phyloP scores from a whole-genome alignment of 192 early-diverging fungal genomes.

The Pilaira anomala region DNA sequence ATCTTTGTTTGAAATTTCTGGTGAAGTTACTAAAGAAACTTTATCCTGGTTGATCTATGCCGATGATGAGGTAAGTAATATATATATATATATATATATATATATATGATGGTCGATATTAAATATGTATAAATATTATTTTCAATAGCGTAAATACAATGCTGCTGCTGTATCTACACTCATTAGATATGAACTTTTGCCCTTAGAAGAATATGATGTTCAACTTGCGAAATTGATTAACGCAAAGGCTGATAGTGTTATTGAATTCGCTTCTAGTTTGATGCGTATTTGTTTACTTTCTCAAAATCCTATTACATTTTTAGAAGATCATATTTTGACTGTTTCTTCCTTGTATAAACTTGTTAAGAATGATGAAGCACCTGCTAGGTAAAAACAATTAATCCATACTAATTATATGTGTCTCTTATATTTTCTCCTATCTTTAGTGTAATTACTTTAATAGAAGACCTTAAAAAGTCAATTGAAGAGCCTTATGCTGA shows the following conservation, averaged over 20 bases:
- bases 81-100: not conserved
- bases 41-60: slow-evolving; percentile 88
- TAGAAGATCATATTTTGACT: slow-evolving; percentile 30
- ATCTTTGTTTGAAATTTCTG: slow-evolving; percentile 80
- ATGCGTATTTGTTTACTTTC: slow-evolving; percentile 61
- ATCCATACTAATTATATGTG: slow-evolving; percentile 46
- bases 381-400: slow-evolving; percentile 55
- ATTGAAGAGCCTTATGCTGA: slow-evolving; percentile 23
- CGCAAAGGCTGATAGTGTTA: slow-evolving; percentile 58
- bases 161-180: slow-evolving; percentile 76
- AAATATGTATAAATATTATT: not conserved
- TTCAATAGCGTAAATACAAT: slow-evolving; percentile 80
- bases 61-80: slow-evolving; percentile 67
- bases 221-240: slow-evolving; percentile 87
- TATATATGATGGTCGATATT: not conserved
- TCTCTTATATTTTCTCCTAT: not conserved
- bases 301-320: slow-evolving; percentile 45
- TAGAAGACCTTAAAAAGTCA: slow-evolving; percentile 15
- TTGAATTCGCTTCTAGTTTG: slow-evolving; percentile 75
- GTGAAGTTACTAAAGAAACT: slow-evolving; percentile 76
- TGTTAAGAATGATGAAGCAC: slow-evolving; percentile 58
- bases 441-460: slow-evolving; percentile 38
- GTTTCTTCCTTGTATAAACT: slow-evolving; percentile 55
- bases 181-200: slow-evolving; percentile 72
- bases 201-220: slow-evolving; percentile 81